A percentile compares a stretch with the other conserved stretches of the same genome.
Evolutionary conservation across 768 basidiomycete species (phyloP).

Genomic region (Suillus alpinus): DNA sequence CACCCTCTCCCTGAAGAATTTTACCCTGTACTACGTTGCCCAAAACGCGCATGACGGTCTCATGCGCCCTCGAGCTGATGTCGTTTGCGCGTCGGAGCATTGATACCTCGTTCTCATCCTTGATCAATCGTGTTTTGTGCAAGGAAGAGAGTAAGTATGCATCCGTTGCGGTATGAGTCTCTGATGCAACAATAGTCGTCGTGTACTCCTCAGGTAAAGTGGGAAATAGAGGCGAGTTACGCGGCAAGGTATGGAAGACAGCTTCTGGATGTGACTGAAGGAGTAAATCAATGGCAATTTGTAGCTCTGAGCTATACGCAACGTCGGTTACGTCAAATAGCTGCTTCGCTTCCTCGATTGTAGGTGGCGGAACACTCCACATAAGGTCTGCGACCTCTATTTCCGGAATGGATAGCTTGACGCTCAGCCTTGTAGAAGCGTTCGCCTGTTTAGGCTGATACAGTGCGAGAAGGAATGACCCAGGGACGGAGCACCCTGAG

Average conservation of each 20-base stretch:
- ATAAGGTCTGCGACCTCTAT: conserved; percentile 70
- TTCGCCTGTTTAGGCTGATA: conserved; percentile 47
- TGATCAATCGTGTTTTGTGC: conserved; percentile 78
- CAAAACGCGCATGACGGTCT: conserved; percentile 87
- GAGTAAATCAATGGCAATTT: neutral
- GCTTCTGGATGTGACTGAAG: conserved; percentile 38
- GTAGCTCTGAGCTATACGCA: neutral
- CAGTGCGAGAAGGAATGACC: conserved; percentile 61
- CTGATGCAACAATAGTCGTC: conserved; percentile 31
- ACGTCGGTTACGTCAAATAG: conserved; percentile 63
- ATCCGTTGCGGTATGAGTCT: conserved; percentile 45
- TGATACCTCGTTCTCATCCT: conserved; percentile 70
- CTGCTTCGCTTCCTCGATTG: conserved; percentile 51
- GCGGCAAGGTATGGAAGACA: conserved; percentile 65
- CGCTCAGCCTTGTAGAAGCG: conserved; percentile 39
- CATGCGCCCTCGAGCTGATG: conserved; percentile 88
- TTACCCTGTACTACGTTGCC: conserved; percentile 66
- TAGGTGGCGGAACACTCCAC: conserved; percentile 87
- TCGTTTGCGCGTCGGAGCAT: conserved; percentile 77
- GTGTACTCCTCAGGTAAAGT: conserved; percentile 42
- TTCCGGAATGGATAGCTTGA: conserved; percentile 78
- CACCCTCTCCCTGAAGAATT: conserved; percentile 43
- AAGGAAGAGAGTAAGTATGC: conserved; percentile 72
- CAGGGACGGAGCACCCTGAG: conserved; percentile 74
- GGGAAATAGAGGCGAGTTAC: conserved; percentile 51